A percentile compares a stretch with the other conserved stretches of the same genome.
Conservation (phyloP, 805 yeast genomes). For the Kuraishia floccosa region DNA sequence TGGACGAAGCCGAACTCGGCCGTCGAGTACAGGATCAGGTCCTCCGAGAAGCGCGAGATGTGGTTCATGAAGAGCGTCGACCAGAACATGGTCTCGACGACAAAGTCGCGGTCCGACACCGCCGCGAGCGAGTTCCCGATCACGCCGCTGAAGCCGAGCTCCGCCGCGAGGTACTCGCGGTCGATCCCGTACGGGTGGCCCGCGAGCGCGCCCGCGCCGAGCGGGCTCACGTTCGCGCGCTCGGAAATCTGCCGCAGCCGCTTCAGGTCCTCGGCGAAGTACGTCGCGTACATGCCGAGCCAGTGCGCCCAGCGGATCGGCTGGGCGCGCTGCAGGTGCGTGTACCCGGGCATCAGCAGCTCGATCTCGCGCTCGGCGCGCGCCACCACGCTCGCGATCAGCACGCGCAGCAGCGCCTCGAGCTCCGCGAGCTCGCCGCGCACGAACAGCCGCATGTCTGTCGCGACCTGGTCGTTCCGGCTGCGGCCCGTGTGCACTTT, state of each 20-base stretch:
- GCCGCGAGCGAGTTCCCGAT: conserved; percentile 97
- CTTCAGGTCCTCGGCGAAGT: conserved; percentile 81
- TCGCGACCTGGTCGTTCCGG: conserved; percentile 97
- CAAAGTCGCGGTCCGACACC: conserved; percentile 95
- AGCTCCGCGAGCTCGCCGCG: conserved; percentile 66
- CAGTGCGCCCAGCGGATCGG: conserved; percentile 99
- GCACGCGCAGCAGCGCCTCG: conserved; percentile 39
- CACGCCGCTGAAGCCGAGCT: conserved; percentile 70
- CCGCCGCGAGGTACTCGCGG: conserved; percentile 76
- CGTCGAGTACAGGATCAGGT: conserved; percentile 88
- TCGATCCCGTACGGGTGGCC: conserved; percentile 99
- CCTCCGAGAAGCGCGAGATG: conserved; percentile 89
- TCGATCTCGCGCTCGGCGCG: conserved; percentile 85
- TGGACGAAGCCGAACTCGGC: conserved; percentile 95
- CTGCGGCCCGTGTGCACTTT: conserved; percentile 99
- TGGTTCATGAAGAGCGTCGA: conserved; percentile 91
- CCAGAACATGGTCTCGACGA: conserved; percentile 95
- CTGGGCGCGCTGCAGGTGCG: conserved; percentile 97
- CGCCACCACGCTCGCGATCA: conserved; percentile 54
- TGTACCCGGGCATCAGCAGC: conserved; percentile 96
- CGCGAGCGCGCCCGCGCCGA: conserved; percentile 97
- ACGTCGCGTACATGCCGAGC: conserved; percentile 91
- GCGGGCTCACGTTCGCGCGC: conserved; percentile 81
- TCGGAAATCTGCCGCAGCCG: conserved; percentile 71
- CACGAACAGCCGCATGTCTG: conserved; percentile 95